Conservation (phyloP, 2,329 filamentous ascomycete species). For the Xylaria sp. region DNA sequence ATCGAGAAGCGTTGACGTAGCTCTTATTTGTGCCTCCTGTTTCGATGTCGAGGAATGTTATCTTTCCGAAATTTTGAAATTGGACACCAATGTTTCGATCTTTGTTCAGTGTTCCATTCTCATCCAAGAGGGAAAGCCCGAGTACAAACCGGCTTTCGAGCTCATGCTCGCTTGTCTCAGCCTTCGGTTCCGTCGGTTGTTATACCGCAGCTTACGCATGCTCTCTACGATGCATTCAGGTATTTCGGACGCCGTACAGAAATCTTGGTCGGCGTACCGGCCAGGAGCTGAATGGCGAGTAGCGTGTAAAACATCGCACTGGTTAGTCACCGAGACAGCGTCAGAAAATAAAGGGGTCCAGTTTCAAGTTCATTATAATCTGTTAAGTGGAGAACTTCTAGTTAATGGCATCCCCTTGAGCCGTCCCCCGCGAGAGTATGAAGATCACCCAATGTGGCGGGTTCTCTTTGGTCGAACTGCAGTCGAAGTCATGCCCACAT, state of each 20-base stretch:
- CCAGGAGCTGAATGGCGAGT: conserved; percentile 13
- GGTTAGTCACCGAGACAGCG: conserved; percentile 15
- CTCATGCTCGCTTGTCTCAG: conserved; percentile 22
- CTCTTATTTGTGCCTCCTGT: conserved; percentile 25
- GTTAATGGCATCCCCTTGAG: conserved; percentile 61
- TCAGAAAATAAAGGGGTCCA: neutral
- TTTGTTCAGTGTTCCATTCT: conserved; percentile 30
- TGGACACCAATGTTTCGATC: conserved; percentile 13
- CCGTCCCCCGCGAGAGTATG: conserved; percentile 58
- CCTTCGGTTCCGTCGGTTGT: conserved; percentile 22
- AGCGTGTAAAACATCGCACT: conserved; percentile 9
- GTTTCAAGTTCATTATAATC: conserved; percentile 56
- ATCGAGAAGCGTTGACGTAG: conserved; percentile 17
- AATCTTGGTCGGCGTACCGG: conserved; percentile 27
- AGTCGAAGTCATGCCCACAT: conserved; percentile 57
- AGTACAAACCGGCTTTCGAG: neutral
- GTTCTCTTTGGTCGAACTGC: conserved; percentile 55
- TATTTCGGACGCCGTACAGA: conserved; percentile 24
- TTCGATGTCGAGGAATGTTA: conserved; percentile 21
- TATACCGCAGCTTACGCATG: conserved; percentile 19
- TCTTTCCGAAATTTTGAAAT: conserved; percentile 11
- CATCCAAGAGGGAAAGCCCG: conserved; percentile 25
- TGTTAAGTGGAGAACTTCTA: conserved; percentile 62
- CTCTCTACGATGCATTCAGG: conserved; percentile 18
- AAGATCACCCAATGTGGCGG: conserved; percentile 52